A percentile compares a stretch with the other conserved stretches of the same genome.
Evolutionary conservation across 768 basidiomycete genomes (phyloP).

Genomic region (Podaxis sp.): DNA sequence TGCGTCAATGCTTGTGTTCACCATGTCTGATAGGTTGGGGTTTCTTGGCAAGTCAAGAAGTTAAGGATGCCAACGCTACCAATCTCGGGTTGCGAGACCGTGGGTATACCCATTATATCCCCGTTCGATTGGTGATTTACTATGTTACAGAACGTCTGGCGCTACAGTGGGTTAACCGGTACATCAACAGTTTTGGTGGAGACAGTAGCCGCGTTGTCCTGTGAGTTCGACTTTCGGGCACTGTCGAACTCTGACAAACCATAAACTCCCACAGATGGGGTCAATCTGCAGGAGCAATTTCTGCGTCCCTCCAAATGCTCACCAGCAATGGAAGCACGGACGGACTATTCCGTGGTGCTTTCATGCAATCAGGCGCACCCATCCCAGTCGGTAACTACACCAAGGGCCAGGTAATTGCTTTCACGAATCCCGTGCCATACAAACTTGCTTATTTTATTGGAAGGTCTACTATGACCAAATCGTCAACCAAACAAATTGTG

Average conservation of each 20-base stretch:
- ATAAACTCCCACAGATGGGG: constrained; percentile 37
- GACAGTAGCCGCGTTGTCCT: constrained; percentile 48
- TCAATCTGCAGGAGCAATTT: constrained; percentile 55
- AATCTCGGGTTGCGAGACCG: constrained; percentile 34
- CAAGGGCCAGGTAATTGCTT: constrained; percentile 27
- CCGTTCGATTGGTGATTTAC: neutral
- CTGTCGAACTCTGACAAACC: neutral
- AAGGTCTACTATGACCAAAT: constrained; percentile 39
- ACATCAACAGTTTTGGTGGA: constrained; percentile 57
- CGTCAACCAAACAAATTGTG: constrained; percentile 37
- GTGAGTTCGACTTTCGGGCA: constrained; percentile 21
- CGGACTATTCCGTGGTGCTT: constrained; percentile 41
- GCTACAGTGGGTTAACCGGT: constrained; percentile 56
- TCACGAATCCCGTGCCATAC: neutral
- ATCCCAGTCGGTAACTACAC: constrained; percentile 30
- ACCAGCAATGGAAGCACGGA: constrained; percentile 37
- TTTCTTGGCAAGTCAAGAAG: constrained; percentile 32
- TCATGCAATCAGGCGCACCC: constrained; percentile 46
- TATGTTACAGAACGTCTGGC: constrained; percentile 34
- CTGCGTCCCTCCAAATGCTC: constrained; percentile 42
- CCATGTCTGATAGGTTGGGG: constrained; percentile 24
- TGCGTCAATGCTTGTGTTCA: neutral
- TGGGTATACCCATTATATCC: constrained; percentile 17
- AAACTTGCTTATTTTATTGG: neutral
- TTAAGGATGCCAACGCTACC: constrained; percentile 25